A percentile compares a stretch with the other conserved stretches of the same genome.
These are phyloP conservation scores for Sporothrix pallida DNA, from an alignment of 2,329 filamentous ascomycete species.

Conservation along the genomic window DNA sequence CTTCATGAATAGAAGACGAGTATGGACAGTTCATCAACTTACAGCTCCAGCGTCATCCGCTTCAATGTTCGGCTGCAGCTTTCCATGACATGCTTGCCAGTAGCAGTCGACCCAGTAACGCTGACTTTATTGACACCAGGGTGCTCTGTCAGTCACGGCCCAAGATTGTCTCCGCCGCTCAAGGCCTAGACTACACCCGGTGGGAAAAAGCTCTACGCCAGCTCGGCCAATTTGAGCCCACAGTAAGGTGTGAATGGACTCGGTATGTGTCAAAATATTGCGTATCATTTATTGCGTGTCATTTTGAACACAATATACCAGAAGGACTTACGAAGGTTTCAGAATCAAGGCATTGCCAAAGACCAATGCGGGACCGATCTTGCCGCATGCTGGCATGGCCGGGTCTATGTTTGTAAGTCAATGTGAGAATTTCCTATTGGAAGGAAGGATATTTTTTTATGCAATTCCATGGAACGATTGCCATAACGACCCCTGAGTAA, in stretches of 20 bases:
- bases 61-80: slow-evolving; percentile 63
- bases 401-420: too few relatives aligned
- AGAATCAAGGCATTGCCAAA: too few relatives aligned
- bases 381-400: too few relatives aligned
- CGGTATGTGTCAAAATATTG: slow-evolving; percentile 50
- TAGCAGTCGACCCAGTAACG: slow-evolving; percentile 66
- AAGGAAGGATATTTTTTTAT: too few relatives aligned
- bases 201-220: slow-evolving; percentile 63
- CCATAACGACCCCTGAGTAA: too few relatives aligned
- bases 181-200: slow-evolving; percentile 67
- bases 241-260: slow-evolving; percentile 62
- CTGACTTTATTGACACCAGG: slow-evolving; percentile 65
- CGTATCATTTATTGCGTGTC: slow-evolving; percentile 6
- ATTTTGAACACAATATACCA: slow-evolving; percentile 55
- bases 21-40: too few relatives aligned
- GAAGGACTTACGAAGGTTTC: slow-evolving; percentile 39
- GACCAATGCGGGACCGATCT: too few relatives aligned
- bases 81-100: slow-evolving; percentile 66
- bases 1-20: too few relatives aligned
- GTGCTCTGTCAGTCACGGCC: slow-evolving; percentile 64
- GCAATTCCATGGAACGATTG: too few relatives aligned
- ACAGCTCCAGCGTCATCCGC: slow-evolving; percentile 64
- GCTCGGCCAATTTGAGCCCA: slow-evolving; percentile 63
- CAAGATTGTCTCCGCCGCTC: slow-evolving; percentile 65
- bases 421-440: too few relatives aligned